Conservation (phyloP, 495 filamentous ascomycete genomes). For the Cercophora sp. region DNA sequence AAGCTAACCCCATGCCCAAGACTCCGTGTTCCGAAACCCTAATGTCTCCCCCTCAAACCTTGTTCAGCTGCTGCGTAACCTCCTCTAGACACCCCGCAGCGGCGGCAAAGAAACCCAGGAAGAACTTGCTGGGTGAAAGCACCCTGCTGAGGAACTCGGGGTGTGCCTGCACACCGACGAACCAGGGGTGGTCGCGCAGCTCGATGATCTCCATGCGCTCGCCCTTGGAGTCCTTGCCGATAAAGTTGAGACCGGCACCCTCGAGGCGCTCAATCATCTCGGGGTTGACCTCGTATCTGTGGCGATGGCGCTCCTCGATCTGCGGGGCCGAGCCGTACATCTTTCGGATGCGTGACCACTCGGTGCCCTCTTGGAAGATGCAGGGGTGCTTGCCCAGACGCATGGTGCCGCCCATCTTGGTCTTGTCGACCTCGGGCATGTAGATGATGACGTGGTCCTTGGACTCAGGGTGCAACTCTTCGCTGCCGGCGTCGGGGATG, state of each 20-base stretch:
- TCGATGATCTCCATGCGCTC: conserved; percentile 91
- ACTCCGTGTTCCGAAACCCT: no score
- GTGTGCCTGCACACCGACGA: conserved; percentile 53
- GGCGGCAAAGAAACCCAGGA: conserved; percentile 83
- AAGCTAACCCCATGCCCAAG: no score
- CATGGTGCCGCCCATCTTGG: conserved; percentile 90
- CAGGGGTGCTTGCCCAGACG: conserved; percentile 74
- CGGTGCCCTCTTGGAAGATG: conserved; percentile 69
- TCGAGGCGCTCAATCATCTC: conserved; percentile 57
- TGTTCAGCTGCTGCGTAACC: conserved; percentile 23
- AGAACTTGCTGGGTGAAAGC: conserved; percentile 64
- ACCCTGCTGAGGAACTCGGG: conserved; percentile 19
- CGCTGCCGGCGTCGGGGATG: conserved; percentile 56
- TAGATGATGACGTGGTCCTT: conserved; percentile 68
- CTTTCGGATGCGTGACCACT: conserved; percentile 73
- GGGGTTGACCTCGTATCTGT: conserved; percentile 76
- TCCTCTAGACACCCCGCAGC: conserved; percentile 57
- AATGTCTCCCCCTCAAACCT: no score
- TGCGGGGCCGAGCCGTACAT: conserved; percentile 59
- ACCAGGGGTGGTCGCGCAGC: conserved; percentile 84
- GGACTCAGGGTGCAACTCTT: conserved; percentile 59
- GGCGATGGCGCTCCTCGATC: conserved; percentile 66
- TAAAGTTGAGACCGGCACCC: conserved; percentile 56
- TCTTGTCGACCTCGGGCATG: conserved; percentile 71
- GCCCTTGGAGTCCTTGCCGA: conserved; percentile 78